Evolutionary conservation across 2,329 filamentous ascomycete species (phyloP), one percentile per base, ranked within the genome.

Genomic region (Aspergillus glaucus): DNA sequence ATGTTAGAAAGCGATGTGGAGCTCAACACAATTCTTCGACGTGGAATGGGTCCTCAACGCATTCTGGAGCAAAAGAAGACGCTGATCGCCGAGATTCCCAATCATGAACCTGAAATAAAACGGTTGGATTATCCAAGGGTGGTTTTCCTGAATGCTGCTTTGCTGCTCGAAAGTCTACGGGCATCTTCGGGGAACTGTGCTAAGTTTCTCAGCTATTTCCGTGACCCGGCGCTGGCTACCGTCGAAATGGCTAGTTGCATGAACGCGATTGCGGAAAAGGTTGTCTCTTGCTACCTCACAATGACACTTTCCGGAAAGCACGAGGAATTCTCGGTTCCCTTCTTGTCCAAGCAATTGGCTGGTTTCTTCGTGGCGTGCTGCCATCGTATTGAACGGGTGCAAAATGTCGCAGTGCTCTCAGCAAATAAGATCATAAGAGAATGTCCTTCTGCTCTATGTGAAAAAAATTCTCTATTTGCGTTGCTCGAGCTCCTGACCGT

Each of bases 1-100:
- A 85, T 94, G 62, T 79, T 93, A 8, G 93, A 98, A 68, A 96
- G 91, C 65, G 93, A 97, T 56, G 92, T 99, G 48, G 93, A 98
- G 62, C 79, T 98, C 37, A 97, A 98, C 62, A 95, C 90, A 0
- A 87, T 97, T 15, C 76, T 99, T 45, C 84, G 92, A 51, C 82
- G 93, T 52, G 92, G 91, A 15, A 88, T 89, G 75, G 88, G 83
- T 54, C 81, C 84, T 26, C 83, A 91, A 52, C 66, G 66, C 42
- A 84, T 89, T 47, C 71, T 82, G 2, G 80, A 86, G 53, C 90
- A 95, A 64, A 96, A 94, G 74, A 87, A 84, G 61, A 79, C 83
- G 6, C 77, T 99, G 19, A 77, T 79, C 3, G 79, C 82, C 52
- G 79, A 93, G 42, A 75, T 98, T 24, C 88, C 92, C 0, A 77